A percentile compares a stretch with the other conserved stretches of the same genome.
Conservation (phyloP, 1,284 basidiomycete genomes). For the Phellopilus nigrolimitatus region DNA sequence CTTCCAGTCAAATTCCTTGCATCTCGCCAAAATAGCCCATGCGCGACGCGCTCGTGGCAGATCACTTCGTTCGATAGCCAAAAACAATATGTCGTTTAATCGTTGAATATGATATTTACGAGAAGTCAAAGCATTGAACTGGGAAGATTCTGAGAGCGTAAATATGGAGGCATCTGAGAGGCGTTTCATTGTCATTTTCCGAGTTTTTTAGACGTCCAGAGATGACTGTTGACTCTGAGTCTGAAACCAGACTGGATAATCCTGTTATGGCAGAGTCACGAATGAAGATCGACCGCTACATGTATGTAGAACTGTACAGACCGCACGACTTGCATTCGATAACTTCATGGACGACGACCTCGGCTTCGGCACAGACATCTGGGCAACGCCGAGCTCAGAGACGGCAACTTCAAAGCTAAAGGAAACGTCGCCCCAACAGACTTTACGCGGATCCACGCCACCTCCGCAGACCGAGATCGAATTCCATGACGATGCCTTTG, state of each 20-base stretch:
- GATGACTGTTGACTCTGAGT: not conserved
- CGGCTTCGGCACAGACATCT: slow-evolving; percentile 65
- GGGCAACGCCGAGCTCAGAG: slow-evolving; percentile 48
- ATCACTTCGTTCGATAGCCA: slow-evolving; percentile 69
- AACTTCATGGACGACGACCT: slow-evolving; percentile 63
- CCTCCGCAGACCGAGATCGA: too few relatives aligned
- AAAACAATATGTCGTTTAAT: slow-evolving; percentile 68
- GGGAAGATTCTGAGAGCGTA: slow-evolving; percentile 39
- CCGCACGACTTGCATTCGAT: not conserved
- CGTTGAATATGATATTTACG: slow-evolving; percentile 69
- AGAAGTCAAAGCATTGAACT: slow-evolving; percentile 39
- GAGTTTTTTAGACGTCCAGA: too few relatives aligned
- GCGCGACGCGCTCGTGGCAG: slow-evolving; percentile 61
- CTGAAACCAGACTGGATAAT: not conserved
- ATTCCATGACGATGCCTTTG: slow-evolving; percentile 47
- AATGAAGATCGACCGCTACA: not conserved
- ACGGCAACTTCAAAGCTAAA: slow-evolving; percentile 21
- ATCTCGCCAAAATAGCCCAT: slow-evolving; percentile 79
- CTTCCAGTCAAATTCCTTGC: slow-evolving; percentile 79
- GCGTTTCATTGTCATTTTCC: not conserved
- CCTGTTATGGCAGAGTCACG: not conserved
- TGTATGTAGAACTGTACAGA: too few relatives aligned
- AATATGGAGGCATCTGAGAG: slow-evolving; percentile 50
- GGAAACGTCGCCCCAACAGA: slow-evolving; percentile 21
- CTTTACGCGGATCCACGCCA: slow-evolving; percentile 12